Conservation (phyloP, 164 flowering plant species). For the Echeveria elegans region DNA sequence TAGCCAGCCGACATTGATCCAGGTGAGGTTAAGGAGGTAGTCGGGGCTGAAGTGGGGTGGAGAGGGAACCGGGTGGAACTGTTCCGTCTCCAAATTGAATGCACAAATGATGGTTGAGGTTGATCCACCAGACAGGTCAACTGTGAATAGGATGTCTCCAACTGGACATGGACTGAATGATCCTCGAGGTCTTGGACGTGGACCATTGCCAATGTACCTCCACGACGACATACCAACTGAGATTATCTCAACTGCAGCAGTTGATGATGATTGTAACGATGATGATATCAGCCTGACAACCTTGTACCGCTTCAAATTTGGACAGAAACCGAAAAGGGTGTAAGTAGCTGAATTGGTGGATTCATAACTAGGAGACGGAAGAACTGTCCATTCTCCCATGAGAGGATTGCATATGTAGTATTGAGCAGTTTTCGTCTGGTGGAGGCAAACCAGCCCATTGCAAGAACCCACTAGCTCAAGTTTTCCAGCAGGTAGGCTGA, state of each 20-base stretch:
- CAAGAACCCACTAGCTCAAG: constrained; percentile 16
- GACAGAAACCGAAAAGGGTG: constrained; percentile 18
- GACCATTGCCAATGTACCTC: constrained; percentile 17
- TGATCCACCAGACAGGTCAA: background rate
- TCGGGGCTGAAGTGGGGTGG: constrained; percentile 15
- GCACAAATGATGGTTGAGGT: constrained; percentile 13
- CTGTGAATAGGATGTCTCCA: constrained; percentile 17
- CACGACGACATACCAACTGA: constrained; percentile 15
- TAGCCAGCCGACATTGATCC: constrained; percentile 17
- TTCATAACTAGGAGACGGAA: constrained; percentile 12
- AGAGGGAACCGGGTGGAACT: constrained; percentile 7
- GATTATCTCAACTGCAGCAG: constrained; percentile 10
- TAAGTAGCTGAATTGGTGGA: background rate
- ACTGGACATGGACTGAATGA: constrained; percentile 14
- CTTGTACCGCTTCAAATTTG: constrained; percentile 19
- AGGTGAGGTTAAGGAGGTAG: constrained; percentile 9
- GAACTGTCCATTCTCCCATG: constrained; percentile 14
- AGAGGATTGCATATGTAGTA: constrained; percentile 19
- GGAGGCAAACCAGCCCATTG: constrained; percentile 21
- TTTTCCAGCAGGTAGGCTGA: constrained; percentile 4
- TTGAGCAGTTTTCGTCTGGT: constrained; percentile 6
- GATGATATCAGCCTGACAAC: constrained; percentile 14
- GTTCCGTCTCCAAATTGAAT: constrained; percentile 16
- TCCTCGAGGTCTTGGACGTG: constrained; percentile 8
- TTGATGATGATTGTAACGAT: background rate